Conservation (phyloP, 257 asterid genomes). For the Galeopsis tetrahit region DNA sequence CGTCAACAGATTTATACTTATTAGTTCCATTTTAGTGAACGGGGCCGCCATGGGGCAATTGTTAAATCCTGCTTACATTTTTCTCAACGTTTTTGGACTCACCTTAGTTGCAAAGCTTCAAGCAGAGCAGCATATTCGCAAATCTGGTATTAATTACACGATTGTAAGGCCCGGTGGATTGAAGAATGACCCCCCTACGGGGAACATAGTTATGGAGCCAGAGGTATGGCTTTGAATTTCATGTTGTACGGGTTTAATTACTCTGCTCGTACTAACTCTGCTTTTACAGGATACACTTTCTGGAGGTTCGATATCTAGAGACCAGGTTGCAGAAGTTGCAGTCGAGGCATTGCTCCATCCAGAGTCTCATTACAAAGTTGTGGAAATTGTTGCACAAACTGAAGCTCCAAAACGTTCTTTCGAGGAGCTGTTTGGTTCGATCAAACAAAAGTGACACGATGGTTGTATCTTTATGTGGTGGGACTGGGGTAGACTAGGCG, state of each 20-base stretch:
- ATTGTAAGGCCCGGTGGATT: conserved; percentile 94
- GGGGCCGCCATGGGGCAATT: conserved; percentile 99
- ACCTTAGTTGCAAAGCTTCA: conserved; percentile 90
- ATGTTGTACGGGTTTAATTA: not conserved
- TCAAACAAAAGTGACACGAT: conserved; percentile 57
- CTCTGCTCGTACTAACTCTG: not conserved
- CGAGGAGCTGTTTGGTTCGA: conserved; percentile 72
- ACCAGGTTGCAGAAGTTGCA: conserved; percentile 93
- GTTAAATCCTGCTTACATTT: conserved; percentile 83
- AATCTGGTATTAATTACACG: conserved; percentile 94
- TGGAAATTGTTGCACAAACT: conserved; percentile 79
- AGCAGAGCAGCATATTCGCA: conserved; percentile 82
- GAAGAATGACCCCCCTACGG: conserved; percentile 78
- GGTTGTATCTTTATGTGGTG: not conserved
- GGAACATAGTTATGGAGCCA: conserved; percentile 89
- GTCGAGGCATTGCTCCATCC: conserved; percentile 80
- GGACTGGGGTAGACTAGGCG: not conserved
- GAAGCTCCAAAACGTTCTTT: conserved; percentile 82
- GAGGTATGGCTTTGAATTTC: conserved; percentile 56
- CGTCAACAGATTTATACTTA: conserved; percentile 76
- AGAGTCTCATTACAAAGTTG: conserved; percentile 77
- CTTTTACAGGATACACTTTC: conserved; percentile 75
- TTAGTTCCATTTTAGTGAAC: conserved; percentile 89
- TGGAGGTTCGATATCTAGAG: conserved; percentile 88
- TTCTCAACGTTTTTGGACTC: conserved; percentile 87